phyloP scores from a whole-genome alignment of 169 alveolate species.

The Cryptosporidium muris region DNA sequence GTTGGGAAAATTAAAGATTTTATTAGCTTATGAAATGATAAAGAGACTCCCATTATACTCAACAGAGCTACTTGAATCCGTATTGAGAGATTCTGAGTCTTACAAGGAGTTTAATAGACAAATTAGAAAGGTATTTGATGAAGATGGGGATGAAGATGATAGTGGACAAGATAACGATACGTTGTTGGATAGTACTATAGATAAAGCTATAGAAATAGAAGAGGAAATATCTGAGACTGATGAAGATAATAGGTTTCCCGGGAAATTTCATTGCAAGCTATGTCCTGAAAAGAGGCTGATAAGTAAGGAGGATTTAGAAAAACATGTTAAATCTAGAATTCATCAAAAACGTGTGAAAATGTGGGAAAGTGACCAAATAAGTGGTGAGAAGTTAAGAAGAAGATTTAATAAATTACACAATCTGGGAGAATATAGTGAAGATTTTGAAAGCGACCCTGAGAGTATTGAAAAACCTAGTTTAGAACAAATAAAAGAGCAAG shows the following conservation, averaged over 20 bases:
- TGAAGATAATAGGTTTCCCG: constrained; percentile 30
- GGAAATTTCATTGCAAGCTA: constrained; percentile 73
- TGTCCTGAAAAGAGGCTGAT: constrained; percentile 73
- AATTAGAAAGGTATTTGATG: constrained; percentile 25
- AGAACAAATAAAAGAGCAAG: background rate
- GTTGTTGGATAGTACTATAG: background rate
- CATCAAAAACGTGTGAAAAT: constrained; percentile 12
- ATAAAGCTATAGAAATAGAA: background rate
- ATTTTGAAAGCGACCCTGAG: too few species aligned
- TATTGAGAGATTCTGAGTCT: background rate
- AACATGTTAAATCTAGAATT: constrained; percentile 72
- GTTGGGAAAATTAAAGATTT: too few species aligned
- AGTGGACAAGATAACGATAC: background rate
- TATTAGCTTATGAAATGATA: constrained; percentile 6
- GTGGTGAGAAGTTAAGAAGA: constrained; percentile 12
- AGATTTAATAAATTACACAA: constrained; percentile 17
- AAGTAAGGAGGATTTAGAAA: constrained; percentile 74
- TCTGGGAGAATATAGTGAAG: background rate
- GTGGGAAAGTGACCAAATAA: constrained; percentile 34
- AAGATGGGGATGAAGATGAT: background rate
- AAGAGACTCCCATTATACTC: constrained; percentile 56
- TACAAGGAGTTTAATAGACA: constrained; percentile 14
- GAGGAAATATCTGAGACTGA: background rate
- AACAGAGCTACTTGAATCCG: constrained; percentile 9
- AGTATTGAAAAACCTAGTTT: background rate